These are phyloP conservation scores for Kwoniella dejecticola DNA, from an alignment of 768 basidiomycete species.

Conservation along the genomic window DNA sequence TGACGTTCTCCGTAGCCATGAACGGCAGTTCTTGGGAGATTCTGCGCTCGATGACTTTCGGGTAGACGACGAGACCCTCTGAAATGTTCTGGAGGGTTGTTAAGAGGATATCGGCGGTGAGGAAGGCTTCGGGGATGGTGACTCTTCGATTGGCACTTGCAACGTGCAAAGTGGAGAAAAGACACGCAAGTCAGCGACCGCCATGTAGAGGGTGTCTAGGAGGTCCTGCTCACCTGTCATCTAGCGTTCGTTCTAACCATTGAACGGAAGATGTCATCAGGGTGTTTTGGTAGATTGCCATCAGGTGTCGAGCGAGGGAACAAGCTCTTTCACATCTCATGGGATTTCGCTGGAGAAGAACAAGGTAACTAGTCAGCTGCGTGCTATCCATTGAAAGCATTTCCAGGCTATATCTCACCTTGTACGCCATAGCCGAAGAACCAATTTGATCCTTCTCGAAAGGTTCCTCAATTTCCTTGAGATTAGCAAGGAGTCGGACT, in stretches of 20 bases:
- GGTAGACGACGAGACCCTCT: constrained; percentile 99
- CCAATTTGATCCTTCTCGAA: constrained; percentile 99
- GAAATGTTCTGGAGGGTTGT: constrained; percentile 94
- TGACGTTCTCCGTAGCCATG: constrained; percentile 99
- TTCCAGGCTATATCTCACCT: constrained; percentile 53
- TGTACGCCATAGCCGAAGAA: constrained; percentile 93
- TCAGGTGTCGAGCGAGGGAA: constrained; percentile 91
- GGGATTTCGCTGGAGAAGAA: constrained; percentile 68
- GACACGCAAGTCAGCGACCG: neutral
- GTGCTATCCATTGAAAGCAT: neutral
- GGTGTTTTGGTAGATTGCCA: constrained; percentile 93
- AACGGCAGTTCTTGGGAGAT: constrained; percentile 95
- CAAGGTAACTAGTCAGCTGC: neutral
- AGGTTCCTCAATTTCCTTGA: constrained; percentile 99
- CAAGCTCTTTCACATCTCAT: constrained; percentile 99
- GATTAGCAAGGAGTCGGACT: constrained; percentile 83
- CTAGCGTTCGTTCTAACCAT: constrained; percentile 97
- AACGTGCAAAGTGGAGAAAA: constrained; percentile 3
- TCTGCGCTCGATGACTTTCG: constrained; percentile 86
- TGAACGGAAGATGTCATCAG: constrained; percentile 92
- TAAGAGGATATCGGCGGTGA: constrained; percentile 94
- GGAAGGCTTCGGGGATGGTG: constrained; percentile 92
- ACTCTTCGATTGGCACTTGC: constrained; percentile 97
- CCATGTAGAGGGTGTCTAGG: too few relatives aligned
- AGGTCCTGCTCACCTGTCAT: constrained; percentile 92